Base-by-base conservation (phyloP, 1,284 basidiomycete species). In the Phlebopus sp. region DNA sequence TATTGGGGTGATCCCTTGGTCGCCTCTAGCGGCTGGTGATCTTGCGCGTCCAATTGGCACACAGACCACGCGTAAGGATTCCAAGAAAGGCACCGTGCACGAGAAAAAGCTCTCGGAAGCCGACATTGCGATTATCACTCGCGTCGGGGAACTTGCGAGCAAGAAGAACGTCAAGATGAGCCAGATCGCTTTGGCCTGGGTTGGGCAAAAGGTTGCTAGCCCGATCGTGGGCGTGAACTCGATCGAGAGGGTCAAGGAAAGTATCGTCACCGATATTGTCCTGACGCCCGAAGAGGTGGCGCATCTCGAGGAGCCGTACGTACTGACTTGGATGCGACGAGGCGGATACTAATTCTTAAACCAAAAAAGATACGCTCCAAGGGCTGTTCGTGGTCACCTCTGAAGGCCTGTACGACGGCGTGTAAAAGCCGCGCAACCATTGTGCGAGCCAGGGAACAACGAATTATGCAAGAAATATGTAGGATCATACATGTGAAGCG, bases 1-100 rank as follows among this genome's bases (percentile, higher is more conserved):
- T 18, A 75, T 77, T 39, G 72, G 75, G 0, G 53, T 78, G 32
- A 69, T 78, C 10, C 66, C 71, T 1, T 77, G 67, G 65, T 58
- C 64, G 1, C 72, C 73, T 1, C 67, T 78, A 8, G 53, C 59
- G 4, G 52, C 50, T 2, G 77, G 77, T 8, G 32, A 55, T 34
- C 70, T 77, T 10, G 69, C 73, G 0, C 68, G 71, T 10, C 71
- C 73, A 0, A 0, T 69, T 4, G 66, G 64, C 4, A 52, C 54
- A 0, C 56, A 60, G 21, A 67, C 71, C 1, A 34, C 44, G 0
- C 60, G 70, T 4, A 15, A 40, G 1, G 49, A 55, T 23, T 4
- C 41, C 9, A 0, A 27, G 25, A 67, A 67, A 37, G 69, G 67
- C 5, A 64, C 63, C 0, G 4, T 37, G 0, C 63, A 63, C 29